Evolutionary conservation across 352 stramenopile species (phyloP), one percentile per base, ranked within the genome.

Genomic region (Lagenidium sp.): DNA sequence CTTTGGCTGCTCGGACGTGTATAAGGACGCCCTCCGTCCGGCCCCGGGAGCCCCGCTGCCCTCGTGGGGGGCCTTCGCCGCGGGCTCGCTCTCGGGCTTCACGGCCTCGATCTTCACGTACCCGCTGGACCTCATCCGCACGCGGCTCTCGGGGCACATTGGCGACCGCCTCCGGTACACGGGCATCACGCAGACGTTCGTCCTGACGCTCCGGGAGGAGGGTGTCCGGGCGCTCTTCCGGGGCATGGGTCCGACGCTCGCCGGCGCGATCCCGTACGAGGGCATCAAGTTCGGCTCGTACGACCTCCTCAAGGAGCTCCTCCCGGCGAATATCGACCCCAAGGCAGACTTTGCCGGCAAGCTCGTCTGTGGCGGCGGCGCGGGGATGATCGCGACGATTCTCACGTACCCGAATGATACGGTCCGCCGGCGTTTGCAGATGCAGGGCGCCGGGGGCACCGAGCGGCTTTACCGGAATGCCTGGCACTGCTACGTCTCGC

Each of bases 361-460:
- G 42, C 70, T 95, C 24, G 24, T 91, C 25, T 85, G 74, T 38
- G 82, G 83, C 25, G 82, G 82, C 21, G 65, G 73, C 11, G 81
- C 83, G 1, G 83, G 83, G 30, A 80, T 95, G 48, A 66, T 86
- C 41, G 83, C 83, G 20, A 90, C 84, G 30, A 68, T 91, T 39
- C 63, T 95, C 49, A 94, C 81, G 50, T 95, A 95, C 52, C 82
- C 83, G 35, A 91, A 91, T 58, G 83, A 95, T 57, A 95, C 83
- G 15, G 72, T 95, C 40, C 73, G 83, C 4, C 58, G 82, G 26
- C 63, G 82, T 15, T 64, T 95, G 57, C 83, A 95, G 63, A 92
- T 89, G 76, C 80, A 94, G 62, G 82, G 82, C 12, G 77, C 73
- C 8, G 73, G 73, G 16, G 82, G 82, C 26, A 43, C 50, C 4